Percentiles rank a stretch among this genome's conserved stretches.
phyloP scores from a whole-genome alignment of 202 grass and related monocot genomes.

The Digitaria exilis region DNA sequence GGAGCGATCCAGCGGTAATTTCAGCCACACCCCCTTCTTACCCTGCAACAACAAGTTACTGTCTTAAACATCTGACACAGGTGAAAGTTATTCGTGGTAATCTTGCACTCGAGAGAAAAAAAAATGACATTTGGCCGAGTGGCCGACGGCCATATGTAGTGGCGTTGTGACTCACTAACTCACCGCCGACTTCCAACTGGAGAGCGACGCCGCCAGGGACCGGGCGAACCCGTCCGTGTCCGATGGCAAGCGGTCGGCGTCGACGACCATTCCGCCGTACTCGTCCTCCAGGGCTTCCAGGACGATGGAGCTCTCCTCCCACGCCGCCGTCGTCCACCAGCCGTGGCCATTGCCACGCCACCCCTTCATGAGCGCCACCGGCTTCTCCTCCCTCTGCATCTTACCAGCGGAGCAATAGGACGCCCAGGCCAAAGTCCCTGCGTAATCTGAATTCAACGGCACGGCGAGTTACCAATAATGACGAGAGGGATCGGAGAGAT shows the following conservation, averaged over 20 bases:
- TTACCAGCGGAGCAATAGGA: background rate
- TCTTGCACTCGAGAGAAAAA: background rate
- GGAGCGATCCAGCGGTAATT: constrained; percentile 56
- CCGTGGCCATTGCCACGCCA: background rate
- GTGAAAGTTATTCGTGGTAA: background rate
- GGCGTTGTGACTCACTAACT: constrained; percentile 35
- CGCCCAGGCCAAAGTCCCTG: background rate
- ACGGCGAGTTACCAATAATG: background rate
- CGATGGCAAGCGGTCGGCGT: constrained; percentile 47
- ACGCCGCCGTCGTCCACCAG: background rate
- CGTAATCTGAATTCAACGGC: background rate
- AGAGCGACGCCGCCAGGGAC: constrained; percentile 51
- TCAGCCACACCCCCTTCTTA: constrained; percentile 75
- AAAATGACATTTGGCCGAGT: background rate
- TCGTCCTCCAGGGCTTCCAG: constrained; percentile 63
- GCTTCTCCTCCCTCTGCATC: background rate
- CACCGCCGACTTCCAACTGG: constrained; percentile 59
- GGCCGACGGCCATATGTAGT: too few species aligned
- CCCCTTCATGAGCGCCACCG: background rate
- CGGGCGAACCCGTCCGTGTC: constrained; percentile 39
- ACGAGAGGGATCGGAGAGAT: background rate
- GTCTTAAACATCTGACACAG: background rate
- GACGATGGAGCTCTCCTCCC: constrained; percentile 28
- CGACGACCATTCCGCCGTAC: constrained; percentile 61
- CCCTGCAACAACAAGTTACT: constrained; percentile 27